Conservation (phyloP, 352 stramenopile species). For the Globisporangium solare region DNA sequence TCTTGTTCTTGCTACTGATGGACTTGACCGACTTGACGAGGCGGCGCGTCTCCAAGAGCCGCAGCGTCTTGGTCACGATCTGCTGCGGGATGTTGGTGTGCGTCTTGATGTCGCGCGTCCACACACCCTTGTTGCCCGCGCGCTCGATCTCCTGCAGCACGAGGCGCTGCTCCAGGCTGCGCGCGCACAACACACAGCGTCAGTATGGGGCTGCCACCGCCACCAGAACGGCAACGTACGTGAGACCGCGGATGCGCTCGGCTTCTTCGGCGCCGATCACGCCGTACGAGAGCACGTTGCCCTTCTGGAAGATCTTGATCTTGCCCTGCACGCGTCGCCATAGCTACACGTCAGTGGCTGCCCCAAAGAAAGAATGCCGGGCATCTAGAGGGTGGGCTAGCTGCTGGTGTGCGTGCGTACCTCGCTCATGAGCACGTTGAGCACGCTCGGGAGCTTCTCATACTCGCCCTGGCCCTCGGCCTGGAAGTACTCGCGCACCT, state of each 20-base stretch:
- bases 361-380: no score
- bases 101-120: constrained; percentile 98
- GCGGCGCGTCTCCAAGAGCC: constrained; percentile 93
- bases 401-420: no score
- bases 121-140: constrained; percentile 97
- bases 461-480: constrained; percentile 64
- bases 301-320: constrained; percentile 89
- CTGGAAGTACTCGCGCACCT: constrained; percentile 81
- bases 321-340: constrained; percentile 64
- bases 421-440: constrained; percentile 83
- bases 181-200: constrained; percentile 42
- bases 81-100: constrained; percentile 96
- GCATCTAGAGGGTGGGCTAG: no score
- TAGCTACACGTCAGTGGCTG: no score
- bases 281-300: constrained; percentile 79
- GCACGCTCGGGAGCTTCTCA: constrained; percentile 72
- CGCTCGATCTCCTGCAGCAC: constrained; percentile 95
- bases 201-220: no score
- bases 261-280: constrained; percentile 80
- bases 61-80: constrained; percentile 98
- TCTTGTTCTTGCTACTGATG: constrained; percentile 99
- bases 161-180: constrained; percentile 75
- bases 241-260: constrained; percentile 79
- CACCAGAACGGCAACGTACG: constrained; percentile 34
- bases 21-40: constrained; percentile 99